phyloP scores from a whole-genome alignment of 1,284 basidiomycete genomes.

The Trichosporon coremiiforme region DNA sequence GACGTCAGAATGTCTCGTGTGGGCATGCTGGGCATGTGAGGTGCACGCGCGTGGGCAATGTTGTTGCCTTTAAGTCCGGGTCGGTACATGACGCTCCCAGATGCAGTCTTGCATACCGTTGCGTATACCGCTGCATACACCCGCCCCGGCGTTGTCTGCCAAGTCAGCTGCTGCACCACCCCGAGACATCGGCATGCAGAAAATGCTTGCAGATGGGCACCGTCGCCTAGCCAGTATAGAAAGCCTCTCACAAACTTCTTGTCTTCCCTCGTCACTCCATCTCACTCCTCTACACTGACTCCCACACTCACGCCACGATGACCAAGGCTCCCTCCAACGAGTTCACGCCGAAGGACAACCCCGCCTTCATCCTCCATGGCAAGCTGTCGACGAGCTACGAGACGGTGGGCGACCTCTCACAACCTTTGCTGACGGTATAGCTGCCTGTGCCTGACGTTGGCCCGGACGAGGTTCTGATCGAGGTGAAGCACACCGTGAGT shows the following conservation, averaged over 20 bases:
- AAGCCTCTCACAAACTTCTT: not conserved
- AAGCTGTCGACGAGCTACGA: constrained; percentile 45
- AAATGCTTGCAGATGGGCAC: not conserved
- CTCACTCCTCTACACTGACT: not conserved
- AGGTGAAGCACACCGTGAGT: constrained; percentile 84
- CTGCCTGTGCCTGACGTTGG: constrained; percentile 75
- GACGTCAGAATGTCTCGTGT: not conserved
- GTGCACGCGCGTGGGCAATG: not conserved
- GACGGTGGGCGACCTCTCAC: constrained; percentile 33
- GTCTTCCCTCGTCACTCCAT: not conserved
- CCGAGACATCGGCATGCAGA: not conserved
- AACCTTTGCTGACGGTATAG: constrained; percentile 45
- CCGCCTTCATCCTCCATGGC: constrained; percentile 52
- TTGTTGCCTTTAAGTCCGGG: constrained; percentile 11
- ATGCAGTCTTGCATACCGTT: not conserved
- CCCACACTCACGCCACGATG: not conserved
- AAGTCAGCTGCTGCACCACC: not conserved
- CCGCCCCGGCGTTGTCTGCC: constrained; percentile 5
- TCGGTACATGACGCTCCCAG: constrained; percentile 2
- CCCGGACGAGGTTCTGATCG: constrained; percentile 79
- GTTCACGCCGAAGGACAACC: constrained; percentile 48
- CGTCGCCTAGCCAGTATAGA: not conserved
- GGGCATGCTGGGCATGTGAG: not conserved
- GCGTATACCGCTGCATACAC: constrained; percentile 2
- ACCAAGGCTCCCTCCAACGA: constrained; percentile 24